A percentile compares a stretch with the other conserved stretches of the same genome.
These are phyloP conservation scores for Clarireedia monteithiana DNA, from an alignment of 2,329 filamentous ascomycete species.

Conservation along the genomic window DNA sequence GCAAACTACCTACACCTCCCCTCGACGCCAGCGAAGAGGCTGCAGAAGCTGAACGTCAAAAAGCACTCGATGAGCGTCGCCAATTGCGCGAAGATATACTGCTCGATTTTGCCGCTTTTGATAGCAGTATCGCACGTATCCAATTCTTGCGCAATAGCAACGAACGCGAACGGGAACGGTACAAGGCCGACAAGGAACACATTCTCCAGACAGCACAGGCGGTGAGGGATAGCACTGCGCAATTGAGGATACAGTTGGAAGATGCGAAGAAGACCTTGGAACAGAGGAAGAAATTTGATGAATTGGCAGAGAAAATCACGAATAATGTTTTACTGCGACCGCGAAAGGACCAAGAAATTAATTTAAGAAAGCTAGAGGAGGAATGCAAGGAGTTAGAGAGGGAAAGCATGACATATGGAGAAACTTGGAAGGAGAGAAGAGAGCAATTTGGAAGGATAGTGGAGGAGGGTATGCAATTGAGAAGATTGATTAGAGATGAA, in stretches of 20 bases:
- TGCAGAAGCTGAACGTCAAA: slow-evolving; percentile 39
- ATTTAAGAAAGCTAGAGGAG: slow-evolving; percentile 73
- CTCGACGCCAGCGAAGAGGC: slow-evolving; percentile 44
- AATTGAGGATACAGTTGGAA: slow-evolving; percentile 67
- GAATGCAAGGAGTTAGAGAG: slow-evolving; percentile 83
- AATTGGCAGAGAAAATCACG: slow-evolving; percentile 79
- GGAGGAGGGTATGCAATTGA: slow-evolving; percentile 80
- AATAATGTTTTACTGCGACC: slow-evolving; percentile 71
- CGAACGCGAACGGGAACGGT: slow-evolving; percentile 72
- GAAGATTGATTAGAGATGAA: slow-evolving; percentile 83
- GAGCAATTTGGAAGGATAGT: slow-evolving; percentile 86
- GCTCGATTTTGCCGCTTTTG: slow-evolving; percentile 82
- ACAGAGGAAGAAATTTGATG: slow-evolving; percentile 79
- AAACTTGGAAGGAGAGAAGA: slow-evolving; percentile 75
- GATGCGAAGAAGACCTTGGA: slow-evolving; percentile 67
- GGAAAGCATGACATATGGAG: slow-evolving; percentile 73
- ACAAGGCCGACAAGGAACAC: slow-evolving; percentile 68
- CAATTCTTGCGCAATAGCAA: slow-evolving; percentile 84
- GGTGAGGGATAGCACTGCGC: slow-evolving; percentile 67
- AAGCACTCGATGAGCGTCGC: slow-evolving; percentile 47
- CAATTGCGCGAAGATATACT: slow-evolving; percentile 75
- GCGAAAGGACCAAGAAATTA: slow-evolving; percentile 73
- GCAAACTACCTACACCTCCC: slow-evolving; percentile 56
- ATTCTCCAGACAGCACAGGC: slow-evolving; percentile 72
- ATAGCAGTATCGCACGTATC: slow-evolving; percentile 77